Evolutionary conservation across 2,329 filamentous ascomycete genomes (phyloP), one percentile per base, ranked within the genome.

Genomic region (Pseudogymnoascus destructans): DNA sequence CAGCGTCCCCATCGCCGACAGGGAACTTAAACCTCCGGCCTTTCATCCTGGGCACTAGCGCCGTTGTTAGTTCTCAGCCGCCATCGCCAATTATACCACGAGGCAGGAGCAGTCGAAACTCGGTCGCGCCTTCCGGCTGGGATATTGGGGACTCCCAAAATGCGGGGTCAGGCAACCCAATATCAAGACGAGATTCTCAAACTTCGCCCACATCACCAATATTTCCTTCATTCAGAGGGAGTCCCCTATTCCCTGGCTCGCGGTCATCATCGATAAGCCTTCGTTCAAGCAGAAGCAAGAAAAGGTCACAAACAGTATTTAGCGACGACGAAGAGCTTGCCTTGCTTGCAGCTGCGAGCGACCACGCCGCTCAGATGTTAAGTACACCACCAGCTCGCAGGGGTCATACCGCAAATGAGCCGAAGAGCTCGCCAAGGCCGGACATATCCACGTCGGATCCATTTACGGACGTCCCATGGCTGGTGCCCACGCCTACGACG

Each of bases 151-250:
- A 52, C 25, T 52, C 15, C 46, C 46, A 52, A 30, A 52, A 19
- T 9, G 46, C 10, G 46, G 25, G 46, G 23, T 17, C 46, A 17
- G 25, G 15, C 25, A 52, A 52, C 46, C 46, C 46, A 30, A 17
- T 19, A 19, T 13, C 23, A 30, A 17, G 25, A 13, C 25, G 25
- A 6, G 25, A 11, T 11, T 52, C 46, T 52, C 46, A 52, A 30
- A 27, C 46, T 19, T 52, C 46, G 19, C 25, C 46, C n/a, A 52
- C 46, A 30, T 52, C 46, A 52, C 46, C 46, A 30, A 52, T 52
- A 52, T 52, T 52, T 19, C 46, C 46, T 1, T 52, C 46, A 32
- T 52, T 52, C 5, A 52, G 46, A 52, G 25, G 46, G 6, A 30
- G 46, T 7, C 46, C 46, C 15, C 15, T 52, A 30, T 52, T 52